A percentile compares a stretch with the other conserved stretches of the same genome.
phyloP scores from a whole-genome alignment of 148 eudicot genomes.

The Silene conica region DNA sequence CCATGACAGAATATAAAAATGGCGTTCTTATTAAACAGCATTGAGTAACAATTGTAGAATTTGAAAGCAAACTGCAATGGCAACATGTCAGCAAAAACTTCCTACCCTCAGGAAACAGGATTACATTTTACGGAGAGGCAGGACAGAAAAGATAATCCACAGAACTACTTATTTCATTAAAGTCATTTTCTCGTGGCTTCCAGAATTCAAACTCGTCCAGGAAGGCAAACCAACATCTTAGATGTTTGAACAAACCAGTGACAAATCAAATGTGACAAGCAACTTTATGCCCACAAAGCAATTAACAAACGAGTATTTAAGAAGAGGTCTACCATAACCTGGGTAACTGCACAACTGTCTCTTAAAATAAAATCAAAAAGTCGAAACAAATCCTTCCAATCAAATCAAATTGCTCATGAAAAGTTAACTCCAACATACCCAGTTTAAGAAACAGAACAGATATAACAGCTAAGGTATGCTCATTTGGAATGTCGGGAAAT shows the following conservation, averaged over 20 bases:
- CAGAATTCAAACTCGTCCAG: background rate
- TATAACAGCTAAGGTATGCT: slow-evolving; percentile 49
- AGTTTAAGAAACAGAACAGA: slow-evolving; percentile 70
- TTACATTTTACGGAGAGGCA: background rate
- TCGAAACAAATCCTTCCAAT: background rate
- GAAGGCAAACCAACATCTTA: background rate
- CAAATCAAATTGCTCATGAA: slow-evolving; percentile 3
- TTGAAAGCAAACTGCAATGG: background rate
- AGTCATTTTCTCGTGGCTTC: background rate
- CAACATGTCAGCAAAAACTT: background rate
- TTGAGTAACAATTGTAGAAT: background rate
- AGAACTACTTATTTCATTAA: background rate
- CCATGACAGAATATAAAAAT: background rate
- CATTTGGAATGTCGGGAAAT: slow-evolving; percentile 44
- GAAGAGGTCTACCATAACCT: background rate
- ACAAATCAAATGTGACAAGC: background rate
- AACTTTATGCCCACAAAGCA: background rate
- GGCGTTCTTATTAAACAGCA: background rate
- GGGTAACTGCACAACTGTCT: background rate
- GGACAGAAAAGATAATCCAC: background rate
- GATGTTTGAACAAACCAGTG: background rate
- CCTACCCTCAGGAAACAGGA: background rate
- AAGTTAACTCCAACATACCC: slow-evolving; percentile 42
- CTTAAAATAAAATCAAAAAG: background rate
- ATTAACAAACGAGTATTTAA: background rate